Conservation (phyloP, 495 filamentous ascomycete genomes). For the Penicillium antarcticum region DNA sequence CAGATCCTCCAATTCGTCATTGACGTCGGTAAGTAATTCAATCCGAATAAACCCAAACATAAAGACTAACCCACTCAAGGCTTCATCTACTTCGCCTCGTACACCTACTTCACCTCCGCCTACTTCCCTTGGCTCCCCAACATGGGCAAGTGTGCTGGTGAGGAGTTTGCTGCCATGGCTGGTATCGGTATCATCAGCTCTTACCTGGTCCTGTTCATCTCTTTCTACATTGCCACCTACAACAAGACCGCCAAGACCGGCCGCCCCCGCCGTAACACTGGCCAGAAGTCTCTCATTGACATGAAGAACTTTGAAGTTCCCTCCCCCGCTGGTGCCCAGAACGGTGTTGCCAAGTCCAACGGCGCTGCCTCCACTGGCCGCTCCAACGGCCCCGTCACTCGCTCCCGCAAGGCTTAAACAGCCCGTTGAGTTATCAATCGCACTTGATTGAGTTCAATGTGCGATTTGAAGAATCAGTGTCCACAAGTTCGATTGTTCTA, state of each 20-base stretch:
- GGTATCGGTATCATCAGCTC: constrained; percentile 88
- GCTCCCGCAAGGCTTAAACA: constrained; percentile 48
- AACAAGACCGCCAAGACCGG: constrained; percentile 73
- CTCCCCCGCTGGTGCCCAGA: constrained; percentile 22
- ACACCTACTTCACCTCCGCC: constrained; percentile 88
- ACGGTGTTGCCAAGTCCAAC: constrained; percentile 31
- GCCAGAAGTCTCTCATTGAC: constrained; percentile 50
- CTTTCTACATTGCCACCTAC: constrained; percentile 97
- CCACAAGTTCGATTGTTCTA: background rate
- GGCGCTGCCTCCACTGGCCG: constrained; percentile 35
- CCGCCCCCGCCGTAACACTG: constrained; percentile 49
- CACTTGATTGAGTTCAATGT: background rate
- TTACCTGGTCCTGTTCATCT: constrained; percentile 97
- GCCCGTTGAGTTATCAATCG: background rate
- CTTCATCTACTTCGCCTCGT: constrained; percentile 95
- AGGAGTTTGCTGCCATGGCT: constrained; percentile 95
- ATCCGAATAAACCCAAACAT: background rate
- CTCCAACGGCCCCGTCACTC: constrained; percentile 45
- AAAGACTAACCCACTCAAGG: constrained; percentile 38
- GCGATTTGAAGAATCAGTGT: background rate
- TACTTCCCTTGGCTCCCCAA: constrained; percentile 88
- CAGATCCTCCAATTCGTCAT: constrained; percentile 59
- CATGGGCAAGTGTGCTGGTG: constrained; percentile 81
- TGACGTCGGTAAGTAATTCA: constrained; percentile 48
- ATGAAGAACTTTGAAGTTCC: constrained; percentile 53